A percentile compares a stretch with the other conserved stretches of the same genome.
Evolutionary conservation across 768 basidiomycete species (phyloP).

Genomic region (Boletus tomentosulus): DNA sequence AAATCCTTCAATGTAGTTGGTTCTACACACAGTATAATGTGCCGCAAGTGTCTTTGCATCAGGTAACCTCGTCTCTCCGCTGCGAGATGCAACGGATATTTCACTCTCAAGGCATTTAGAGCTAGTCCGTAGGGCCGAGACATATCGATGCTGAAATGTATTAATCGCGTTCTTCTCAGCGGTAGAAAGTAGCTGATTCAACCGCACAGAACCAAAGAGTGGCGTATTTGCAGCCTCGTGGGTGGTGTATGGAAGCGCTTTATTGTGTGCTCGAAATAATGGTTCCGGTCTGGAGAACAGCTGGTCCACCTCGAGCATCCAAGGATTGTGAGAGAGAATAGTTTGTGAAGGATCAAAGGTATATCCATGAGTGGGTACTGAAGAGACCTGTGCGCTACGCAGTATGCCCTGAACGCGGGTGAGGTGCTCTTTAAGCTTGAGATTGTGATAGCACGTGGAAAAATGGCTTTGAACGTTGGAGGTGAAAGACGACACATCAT

Average conservation of each 20-base stretch:
- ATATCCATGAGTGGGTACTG: background rate
- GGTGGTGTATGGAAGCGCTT: background rate
- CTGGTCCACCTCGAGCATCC: background rate
- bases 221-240: background rate
- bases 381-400: background rate
- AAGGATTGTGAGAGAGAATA: background rate
- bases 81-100: background rate
- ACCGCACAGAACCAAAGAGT: background rate
- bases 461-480: conserved; percentile 2
- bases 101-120: conserved; percentile 1
- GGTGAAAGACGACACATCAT: conserved; percentile 1
- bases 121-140: background rate
- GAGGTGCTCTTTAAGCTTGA: conserved; percentile 3
- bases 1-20: background rate
- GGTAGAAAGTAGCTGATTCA: background rate
- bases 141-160: background rate
- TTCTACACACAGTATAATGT: conserved; percentile 2
- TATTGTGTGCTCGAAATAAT: background rate
- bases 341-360: background rate
- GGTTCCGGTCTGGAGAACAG: background rate
- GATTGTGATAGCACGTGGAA: conserved; percentile 11
- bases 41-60: background rate
- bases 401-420: background rate
- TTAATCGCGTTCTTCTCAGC: background rate
- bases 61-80: background rate